These are phyloP conservation scores for Pancytospora philotis DNA, from an alignment of 371 early-diverging fungal species.

Conservation along the genomic window DNA sequence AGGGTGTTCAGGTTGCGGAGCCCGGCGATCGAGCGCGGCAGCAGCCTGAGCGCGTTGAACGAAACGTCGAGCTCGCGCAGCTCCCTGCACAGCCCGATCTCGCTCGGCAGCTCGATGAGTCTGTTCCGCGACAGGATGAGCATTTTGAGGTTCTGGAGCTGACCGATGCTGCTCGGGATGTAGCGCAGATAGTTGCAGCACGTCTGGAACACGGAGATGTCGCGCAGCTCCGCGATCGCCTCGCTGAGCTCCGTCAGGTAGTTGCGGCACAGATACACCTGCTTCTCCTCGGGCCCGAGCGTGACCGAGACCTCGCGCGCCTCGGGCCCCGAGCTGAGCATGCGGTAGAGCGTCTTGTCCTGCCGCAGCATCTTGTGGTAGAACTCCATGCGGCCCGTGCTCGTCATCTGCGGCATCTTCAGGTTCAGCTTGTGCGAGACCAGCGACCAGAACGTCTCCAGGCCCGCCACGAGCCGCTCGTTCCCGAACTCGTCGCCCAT, in stretches of 20 bases:
- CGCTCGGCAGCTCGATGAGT: conserved; percentile 62
- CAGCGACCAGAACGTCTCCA: conserved; percentile 16
- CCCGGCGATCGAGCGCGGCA: conserved; percentile 64
- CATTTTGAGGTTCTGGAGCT: conserved; percentile 44
- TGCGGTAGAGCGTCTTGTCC: conserved; percentile 4
- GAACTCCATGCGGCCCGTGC: conserved; percentile 4
- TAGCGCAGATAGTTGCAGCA: conserved; percentile 58
- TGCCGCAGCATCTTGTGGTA: conserved; percentile 7
- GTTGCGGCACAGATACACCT: conserved; percentile 54
- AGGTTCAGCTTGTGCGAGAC: conserved; percentile 3
- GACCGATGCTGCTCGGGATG: conserved; percentile 51
- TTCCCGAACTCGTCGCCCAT: not conserved
- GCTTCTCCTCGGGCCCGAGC: conserved; percentile 6
- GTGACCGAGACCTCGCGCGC: conserved; percentile 6
- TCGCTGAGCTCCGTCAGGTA: conserved; percentile 41
- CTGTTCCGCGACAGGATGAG: conserved; percentile 56
- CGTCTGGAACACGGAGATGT: conserved; percentile 44
- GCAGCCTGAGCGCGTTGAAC: conserved; percentile 62
- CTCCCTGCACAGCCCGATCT: conserved; percentile 64
- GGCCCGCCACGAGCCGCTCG: not conserved
- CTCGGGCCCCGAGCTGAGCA: not conserved
- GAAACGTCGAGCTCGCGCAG: conserved; percentile 67
- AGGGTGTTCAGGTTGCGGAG: conserved; percentile 63
- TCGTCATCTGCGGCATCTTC: not conserved
- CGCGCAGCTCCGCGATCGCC: conserved; percentile 28